phyloP scores from a whole-genome alignment of 257 asterid genomes.

The Verbena officinalis region DNA sequence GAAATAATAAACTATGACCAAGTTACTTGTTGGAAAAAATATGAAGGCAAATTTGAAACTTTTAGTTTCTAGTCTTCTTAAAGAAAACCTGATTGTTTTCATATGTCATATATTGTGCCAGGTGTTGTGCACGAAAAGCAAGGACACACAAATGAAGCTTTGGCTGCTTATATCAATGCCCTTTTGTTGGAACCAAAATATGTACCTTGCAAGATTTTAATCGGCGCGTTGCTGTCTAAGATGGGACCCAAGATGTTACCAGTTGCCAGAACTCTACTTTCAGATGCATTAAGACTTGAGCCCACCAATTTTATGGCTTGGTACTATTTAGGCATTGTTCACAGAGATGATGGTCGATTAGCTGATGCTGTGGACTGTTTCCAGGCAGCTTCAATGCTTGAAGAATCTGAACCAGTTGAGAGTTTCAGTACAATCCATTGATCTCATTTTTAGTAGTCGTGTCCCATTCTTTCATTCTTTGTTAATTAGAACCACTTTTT shows the following conservation, averaged over 20 bases:
- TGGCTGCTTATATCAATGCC: conserved; percentile 67
- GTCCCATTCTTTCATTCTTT: conserved; percentile 74
- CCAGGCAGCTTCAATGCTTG: conserved; percentile 96
- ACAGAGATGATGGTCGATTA: conserved; percentile 78
- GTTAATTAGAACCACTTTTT: neutral
- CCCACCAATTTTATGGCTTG: conserved; percentile 89
- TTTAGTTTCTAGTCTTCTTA: no score
- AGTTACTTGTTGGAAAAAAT: neutral
- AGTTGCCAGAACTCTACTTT: conserved; percentile 75
- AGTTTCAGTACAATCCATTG: conserved; percentile 69
- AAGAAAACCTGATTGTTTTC: conserved; percentile 14
- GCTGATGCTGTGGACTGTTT: conserved; percentile 95
- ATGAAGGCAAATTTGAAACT: neutral
- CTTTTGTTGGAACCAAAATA: conserved; percentile 75
- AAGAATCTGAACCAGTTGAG: conserved; percentile 89
- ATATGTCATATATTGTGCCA: conserved; percentile 30
- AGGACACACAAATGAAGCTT: conserved; percentile 60
- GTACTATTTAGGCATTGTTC: conserved; percentile 85
- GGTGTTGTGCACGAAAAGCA: conserved; percentile 77
- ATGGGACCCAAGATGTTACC: conserved; percentile 79
- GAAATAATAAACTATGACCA: conserved; percentile 4
- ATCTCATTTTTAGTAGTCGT: conserved; percentile 15
- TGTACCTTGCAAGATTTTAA: conserved; percentile 80
- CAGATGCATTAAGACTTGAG: conserved; percentile 86
- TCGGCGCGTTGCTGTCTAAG: conserved; percentile 58